These are phyloP conservation scores for Cercophora sp. DNA, from an alignment of 495 filamentous ascomycete species.

Conservation along the genomic window DNA sequence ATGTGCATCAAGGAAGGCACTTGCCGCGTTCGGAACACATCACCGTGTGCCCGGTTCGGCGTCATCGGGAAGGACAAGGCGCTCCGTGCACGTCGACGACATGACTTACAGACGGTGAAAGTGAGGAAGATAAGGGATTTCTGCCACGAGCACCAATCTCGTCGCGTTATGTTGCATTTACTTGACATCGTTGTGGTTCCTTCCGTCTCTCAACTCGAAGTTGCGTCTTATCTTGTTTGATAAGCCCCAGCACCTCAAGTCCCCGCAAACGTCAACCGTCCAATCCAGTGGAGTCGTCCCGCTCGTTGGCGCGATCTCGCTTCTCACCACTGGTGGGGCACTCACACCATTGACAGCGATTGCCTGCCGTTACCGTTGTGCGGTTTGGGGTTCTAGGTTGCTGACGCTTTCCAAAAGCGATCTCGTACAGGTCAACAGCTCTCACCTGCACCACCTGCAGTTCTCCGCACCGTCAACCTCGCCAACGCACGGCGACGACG, in stretches of 20 bases:
- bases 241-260: neutral
- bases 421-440: conserved; percentile 2
- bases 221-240: neutral
- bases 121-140: too few relatives aligned
- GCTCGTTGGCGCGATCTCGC: neutral
- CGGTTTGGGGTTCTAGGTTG: too few relatives aligned
- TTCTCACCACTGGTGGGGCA: conserved; percentile 4
- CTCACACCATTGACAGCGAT: neutral
- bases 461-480: conserved; percentile 8
- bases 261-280: neutral
- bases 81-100: too few relatives aligned
- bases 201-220: neutral
- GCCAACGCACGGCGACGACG: neutral
- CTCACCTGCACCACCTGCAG: conserved; percentile 1
- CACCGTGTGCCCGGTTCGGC: neutral
- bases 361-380: conserved; percentile 11
- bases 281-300: conserved; percentile 8
- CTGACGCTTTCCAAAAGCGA: neutral
- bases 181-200: too few relatives aligned
- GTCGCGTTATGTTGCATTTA: too few relatives aligned
- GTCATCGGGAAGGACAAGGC: neutral
- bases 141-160: too few relatives aligned
- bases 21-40: neutral
- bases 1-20: too few relatives aligned
- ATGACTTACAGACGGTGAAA: too few relatives aligned